Evolutionary conservation across 192 early-diverging fungal species (phyloP).

Genomic region (Dispira simplex): DNA sequence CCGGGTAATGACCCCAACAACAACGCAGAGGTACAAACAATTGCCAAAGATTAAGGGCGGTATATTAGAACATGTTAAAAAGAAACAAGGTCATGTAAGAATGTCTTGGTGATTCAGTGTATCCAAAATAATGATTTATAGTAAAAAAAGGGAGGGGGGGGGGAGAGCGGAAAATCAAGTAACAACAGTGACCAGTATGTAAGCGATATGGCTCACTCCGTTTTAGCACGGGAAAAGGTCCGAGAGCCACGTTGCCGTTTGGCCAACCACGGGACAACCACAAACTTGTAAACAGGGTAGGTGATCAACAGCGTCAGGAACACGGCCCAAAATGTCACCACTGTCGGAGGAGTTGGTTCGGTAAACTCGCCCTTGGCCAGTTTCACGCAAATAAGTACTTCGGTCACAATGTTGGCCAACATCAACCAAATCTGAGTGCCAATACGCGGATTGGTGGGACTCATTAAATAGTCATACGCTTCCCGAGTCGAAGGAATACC

Average conservation of each 20-base stretch:
- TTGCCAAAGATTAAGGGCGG: no score
- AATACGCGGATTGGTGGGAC: conserved; percentile 68
- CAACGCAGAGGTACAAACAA: no score
- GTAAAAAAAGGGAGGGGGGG: neutral
- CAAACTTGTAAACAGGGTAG: conserved; percentile 69
- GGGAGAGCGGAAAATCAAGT: neutral
- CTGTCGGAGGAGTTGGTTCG: conserved; percentile 48
- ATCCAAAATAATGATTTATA: neutral
- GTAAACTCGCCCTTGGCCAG: conserved; percentile 78
- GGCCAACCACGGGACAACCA: neutral
- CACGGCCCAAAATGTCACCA: conserved; percentile 58
- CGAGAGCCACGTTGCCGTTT: neutral
- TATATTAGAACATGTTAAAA: no score
- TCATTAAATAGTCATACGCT: conserved; percentile 73
- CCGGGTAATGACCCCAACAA: no score
- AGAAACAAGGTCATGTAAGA: no score
- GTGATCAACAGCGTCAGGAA: conserved; percentile 38
- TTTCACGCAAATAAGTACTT: conserved; percentile 84
- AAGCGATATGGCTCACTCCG: neutral
- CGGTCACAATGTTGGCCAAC: conserved; percentile 72
- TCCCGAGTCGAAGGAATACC: conserved; percentile 76
- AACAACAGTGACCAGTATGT: neutral
- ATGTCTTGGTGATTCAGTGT: neutral
- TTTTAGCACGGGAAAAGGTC: neutral
- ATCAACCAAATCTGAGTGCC: conserved; percentile 91